Percentiles rank a stretch among this genome's conserved stretches.
Conservation (phyloP, 352 stramenopile genomes). For the Phytophthora sansomeana region DNA sequence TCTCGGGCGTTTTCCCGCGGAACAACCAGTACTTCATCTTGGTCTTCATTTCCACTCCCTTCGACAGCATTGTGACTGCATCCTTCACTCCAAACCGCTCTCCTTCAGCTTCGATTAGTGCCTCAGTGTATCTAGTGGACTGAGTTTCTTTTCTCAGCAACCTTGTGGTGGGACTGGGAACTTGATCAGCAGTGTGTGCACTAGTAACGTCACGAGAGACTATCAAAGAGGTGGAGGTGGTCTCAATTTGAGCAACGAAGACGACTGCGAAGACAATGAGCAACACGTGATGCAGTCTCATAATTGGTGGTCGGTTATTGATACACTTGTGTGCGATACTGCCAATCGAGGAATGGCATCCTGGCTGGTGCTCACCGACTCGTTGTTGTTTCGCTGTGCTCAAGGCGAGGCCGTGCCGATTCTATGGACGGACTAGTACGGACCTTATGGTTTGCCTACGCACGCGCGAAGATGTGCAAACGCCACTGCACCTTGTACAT, state of each 20-base stretch:
- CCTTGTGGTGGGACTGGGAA: neutral
- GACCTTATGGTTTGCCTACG: too few relatives aligned
- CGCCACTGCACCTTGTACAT: too few relatives aligned
- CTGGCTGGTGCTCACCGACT: conserved; percentile 9
- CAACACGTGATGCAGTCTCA: neutral
- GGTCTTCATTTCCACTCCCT: conserved; percentile 14
- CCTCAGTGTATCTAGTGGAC: too few relatives aligned
- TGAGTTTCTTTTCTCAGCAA: neutral
- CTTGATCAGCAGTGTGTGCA: neutral
- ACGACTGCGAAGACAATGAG: neutral
- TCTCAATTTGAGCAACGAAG: neutral
- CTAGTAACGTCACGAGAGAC: neutral
- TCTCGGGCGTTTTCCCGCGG: conserved; percentile 9
- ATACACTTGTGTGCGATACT: neutral
- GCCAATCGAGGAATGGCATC: conserved; percentile 8
- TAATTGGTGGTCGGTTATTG: neutral
- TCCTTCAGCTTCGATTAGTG: neutral
- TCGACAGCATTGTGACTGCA: conserved; percentile 1
- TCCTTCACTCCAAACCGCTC: conserved; percentile 14
- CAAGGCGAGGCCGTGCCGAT: too few relatives aligned
- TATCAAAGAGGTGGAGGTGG: too few relatives aligned
- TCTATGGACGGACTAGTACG: conserved; percentile 12
- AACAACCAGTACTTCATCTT: conserved; percentile 29
- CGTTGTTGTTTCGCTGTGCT: conserved; percentile 9
- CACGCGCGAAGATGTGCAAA: too few relatives aligned